Percentiles rank a stretch among this genome's conserved stretches.
Conservation (phyloP, 805 yeast species). For the Ogataea naganishii region DNA sequence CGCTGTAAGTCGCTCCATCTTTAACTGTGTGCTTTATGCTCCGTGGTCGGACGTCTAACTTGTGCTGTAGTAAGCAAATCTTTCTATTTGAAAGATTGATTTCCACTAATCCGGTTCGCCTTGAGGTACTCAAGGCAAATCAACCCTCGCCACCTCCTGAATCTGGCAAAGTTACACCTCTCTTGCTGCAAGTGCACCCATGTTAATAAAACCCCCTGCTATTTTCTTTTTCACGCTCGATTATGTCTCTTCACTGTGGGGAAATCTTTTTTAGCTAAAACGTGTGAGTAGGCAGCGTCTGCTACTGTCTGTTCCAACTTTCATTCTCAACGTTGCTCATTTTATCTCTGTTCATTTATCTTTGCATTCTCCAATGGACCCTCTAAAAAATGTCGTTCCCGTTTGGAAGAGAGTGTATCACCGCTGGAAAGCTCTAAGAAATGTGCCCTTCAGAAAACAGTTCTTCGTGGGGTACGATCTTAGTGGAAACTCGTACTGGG, state of each 20-base stretch:
- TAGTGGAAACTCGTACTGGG: slow-evolving; percentile 86
- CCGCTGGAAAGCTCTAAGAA: slow-evolving; percentile 51
- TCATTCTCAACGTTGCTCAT: neutral
- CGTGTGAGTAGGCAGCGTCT: slow-evolving; percentile 2
- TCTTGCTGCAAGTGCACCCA: too few relatives aligned
- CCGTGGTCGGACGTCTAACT: slow-evolving; percentile 2
- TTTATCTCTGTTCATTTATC: neutral
- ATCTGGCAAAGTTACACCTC: too few relatives aligned
- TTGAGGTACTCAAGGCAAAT: too few relatives aligned
- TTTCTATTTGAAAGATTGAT: too few relatives aligned
- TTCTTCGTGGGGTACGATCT: slow-evolving; percentile 73
- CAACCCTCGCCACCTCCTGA: too few relatives aligned
- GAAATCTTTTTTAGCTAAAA: slow-evolving; percentile 7
- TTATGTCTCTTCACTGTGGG: slow-evolving; percentile 1
- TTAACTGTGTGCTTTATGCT: neutral
- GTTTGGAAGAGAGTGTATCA: slow-evolving; percentile 40
- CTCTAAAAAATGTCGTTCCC: slow-evolving; percentile 38
- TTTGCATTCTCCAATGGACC: slow-evolving; percentile 30
- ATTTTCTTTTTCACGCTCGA: too few relatives aligned
- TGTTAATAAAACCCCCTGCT: too few relatives aligned
- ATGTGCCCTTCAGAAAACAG: slow-evolving; percentile 59
- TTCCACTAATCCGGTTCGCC: too few relatives aligned
- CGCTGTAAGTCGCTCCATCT: neutral
- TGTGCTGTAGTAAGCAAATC: too few relatives aligned
- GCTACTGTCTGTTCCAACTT: slow-evolving; percentile 6